Base-by-base conservation (phyloP, 2,329 filamentous ascomycete genomes). In the Cercospora berteroae region DNA sequence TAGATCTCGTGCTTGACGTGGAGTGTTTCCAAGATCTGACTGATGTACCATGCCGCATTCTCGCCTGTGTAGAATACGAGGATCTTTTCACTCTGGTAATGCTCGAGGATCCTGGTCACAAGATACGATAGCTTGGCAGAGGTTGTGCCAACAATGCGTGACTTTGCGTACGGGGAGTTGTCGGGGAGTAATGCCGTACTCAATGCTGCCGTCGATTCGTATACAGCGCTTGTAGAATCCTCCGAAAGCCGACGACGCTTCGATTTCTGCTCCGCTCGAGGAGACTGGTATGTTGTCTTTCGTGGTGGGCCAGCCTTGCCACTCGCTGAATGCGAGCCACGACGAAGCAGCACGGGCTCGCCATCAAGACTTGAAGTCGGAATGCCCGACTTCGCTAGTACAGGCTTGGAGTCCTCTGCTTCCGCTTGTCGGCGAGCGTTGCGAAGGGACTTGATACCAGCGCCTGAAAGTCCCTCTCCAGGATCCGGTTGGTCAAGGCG, bases 21-120 rank as follows among this genome's bases (percentile, higher is more conserved):
- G 1, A 90, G 79, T 33, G 94, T 84, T 71, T 97, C 94, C 0
- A 98, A 84, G 31, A 90, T 88, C 75, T 93, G 89, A 0, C 92
- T 91, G 44, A 97, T 86, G 80, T 96, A 97, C 78, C 87, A 96
- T 1, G 93, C 94, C 2, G 91, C 85, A 72, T 96, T 94, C 68
- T 95, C 90, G 33, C 91, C 90, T 68, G 96, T 93, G 77, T 97
- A 97, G 78, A 98, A 98, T 9, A 97, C 86, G 62, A 97, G 87
- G 3, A 96, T 95, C 78, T 97, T 96, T 74, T 97, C 93, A 0
- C 85, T 80, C 0, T 83, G 79, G 63, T 95, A 87, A 69, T 94
- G 83, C 62, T 85, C 82, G 5, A 89, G 78, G 12, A 97, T 88
- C 33, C 87, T 84, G 63, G 93, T 90, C 18, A 97, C 81, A 5